A percentile compares a stretch with the other conserved stretches of the same genome.
Conservation (phyloP, 2,329 filamentous ascomycete genomes). For the Shiraia sp. region DNA sequence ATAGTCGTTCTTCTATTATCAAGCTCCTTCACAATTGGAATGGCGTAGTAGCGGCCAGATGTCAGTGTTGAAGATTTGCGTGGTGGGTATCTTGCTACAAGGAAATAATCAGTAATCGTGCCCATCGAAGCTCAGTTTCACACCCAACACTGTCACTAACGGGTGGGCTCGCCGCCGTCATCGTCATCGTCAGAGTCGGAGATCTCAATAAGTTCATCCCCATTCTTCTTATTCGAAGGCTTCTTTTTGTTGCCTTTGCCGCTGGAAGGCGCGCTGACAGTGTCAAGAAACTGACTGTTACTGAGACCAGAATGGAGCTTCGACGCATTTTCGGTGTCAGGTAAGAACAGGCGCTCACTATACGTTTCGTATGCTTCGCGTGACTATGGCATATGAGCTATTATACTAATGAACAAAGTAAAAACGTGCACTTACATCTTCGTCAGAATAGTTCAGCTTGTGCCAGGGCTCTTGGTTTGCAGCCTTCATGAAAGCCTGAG, state of each 20-base stretch:
- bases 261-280: conserved; percentile 59
- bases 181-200: conserved; percentile 37
- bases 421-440: conserved; percentile 59
- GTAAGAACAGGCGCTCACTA: conserved; percentile 69
- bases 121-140: neutral
- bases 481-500: conserved; percentile 73
- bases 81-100: conserved; percentile 5
- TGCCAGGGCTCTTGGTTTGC: conserved; percentile 86
- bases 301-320: conserved; percentile 59
- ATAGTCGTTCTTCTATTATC: neutral
- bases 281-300: conserved; percentile 64
- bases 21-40: neutral
- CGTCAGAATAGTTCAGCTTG: conserved; percentile 77
- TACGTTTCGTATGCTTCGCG: conserved; percentile 76
- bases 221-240: conserved; percentile 29
- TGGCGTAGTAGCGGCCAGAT: neutral
- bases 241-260: conserved; percentile 47
- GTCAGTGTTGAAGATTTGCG: neutral
- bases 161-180: conserved; percentile 5
- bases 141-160: conserved; percentile 2
- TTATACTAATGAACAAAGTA: neutral
- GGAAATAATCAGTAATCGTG: neutral
- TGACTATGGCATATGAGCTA: conserved; percentile 45
- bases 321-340: conserved; percentile 47
- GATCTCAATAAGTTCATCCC: conserved; percentile 34